Base-by-base conservation (phyloP, 108 stramenopile genomes). In the Craspedostauros australis region DNA sequence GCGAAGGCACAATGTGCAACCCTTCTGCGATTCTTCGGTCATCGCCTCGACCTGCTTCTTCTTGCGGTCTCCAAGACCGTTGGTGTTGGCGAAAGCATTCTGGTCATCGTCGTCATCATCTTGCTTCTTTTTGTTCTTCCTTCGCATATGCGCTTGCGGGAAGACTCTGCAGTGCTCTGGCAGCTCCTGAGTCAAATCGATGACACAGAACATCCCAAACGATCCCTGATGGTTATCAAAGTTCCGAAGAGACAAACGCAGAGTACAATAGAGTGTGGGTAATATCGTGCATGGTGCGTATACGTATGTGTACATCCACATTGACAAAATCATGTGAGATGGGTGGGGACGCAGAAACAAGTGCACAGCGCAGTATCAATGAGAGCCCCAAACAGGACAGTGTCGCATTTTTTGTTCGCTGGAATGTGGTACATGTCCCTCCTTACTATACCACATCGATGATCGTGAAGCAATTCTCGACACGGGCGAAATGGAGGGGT, bases 1-100 rank as follows among this genome's bases (percentile, higher is more conserved):
- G 45, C 80, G 77, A 7, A 84, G 61, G 49, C 86, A 86, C n/a
- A 84, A 52, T 8, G 71, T 86, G 38, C 80, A 88, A 39, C 78
- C n/a, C n/a, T n/a, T n/a, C n/a, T n/a, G n/a, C n/a, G n/a, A n/a
- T n/a, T n/a, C n/a, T n/a, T n/a, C n/a, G n/a, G n/a, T n/a, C n/a
- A n/a, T n/a, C n/a, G n/a, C n/a, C n/a, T n/a, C n/a, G n/a, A n/a
- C n/a, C n/a, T n/a, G n/a, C n/a, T n/a, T n/a, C n/a, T n/a, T n/a
- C n/a, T n/a, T n/a, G n/a, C n/a, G n/a, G n/a, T n/a, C n/a, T n/a
- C n/a, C n/a, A n/a, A n/a, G n/a, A n/a, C n/a, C n/a, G n/a, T n/a
- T n/a, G n/a, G n/a, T n/a, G n/a, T n/a, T n/a, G n/a, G n/a, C n/a
- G n/a, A n/a, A n/a, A n/a, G n/a, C n/a, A n/a, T n/a, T 48, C 2